These are phyloP conservation scores for Trypethelium eluteriae DNA, from an alignment of 495 filamentous ascomycete genomes.

Conservation along the genomic window DNA sequence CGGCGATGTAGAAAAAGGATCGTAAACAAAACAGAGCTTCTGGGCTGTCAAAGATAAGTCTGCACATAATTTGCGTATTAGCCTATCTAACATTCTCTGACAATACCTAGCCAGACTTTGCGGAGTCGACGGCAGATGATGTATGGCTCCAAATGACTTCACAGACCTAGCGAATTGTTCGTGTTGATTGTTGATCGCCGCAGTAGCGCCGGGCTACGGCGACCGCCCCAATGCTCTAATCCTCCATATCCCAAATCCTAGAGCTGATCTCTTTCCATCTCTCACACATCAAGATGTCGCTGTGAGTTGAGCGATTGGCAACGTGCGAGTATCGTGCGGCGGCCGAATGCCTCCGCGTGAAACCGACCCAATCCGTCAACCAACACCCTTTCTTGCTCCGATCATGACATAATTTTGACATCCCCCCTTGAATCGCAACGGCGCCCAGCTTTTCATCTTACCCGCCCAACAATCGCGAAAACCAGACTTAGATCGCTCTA, in stretches of 20 bases:
- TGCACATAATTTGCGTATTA: too few relatives aligned
- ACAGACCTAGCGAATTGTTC: background rate
- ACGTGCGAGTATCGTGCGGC: constrained; percentile 6
- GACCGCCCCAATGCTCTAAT: background rate
- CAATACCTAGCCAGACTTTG: too few relatives aligned
- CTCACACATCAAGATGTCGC: background rate
- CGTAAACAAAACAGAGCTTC: too few relatives aligned
- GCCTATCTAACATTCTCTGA: too few relatives aligned
- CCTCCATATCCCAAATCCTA: background rate
- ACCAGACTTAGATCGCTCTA: background rate
- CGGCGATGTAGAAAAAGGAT: too few relatives aligned
- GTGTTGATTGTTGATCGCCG: background rate
- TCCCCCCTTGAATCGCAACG: background rate
- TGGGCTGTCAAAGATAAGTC: too few relatives aligned
- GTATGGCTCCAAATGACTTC: background rate
- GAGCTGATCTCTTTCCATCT: background rate
- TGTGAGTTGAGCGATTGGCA: background rate
- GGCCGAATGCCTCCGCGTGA: background rate
- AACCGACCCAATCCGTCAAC: background rate
- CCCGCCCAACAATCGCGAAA: background rate
- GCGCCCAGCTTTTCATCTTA: background rate
- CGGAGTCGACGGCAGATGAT: too few relatives aligned
- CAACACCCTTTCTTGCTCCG: background rate
- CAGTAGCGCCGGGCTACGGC: background rate
- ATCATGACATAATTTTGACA: constrained; percentile 10